These are phyloP conservation scores for Diddensiella caesifluorescens DNA, from an alignment of 805 yeast genomes.

Conservation along the genomic window DNA sequence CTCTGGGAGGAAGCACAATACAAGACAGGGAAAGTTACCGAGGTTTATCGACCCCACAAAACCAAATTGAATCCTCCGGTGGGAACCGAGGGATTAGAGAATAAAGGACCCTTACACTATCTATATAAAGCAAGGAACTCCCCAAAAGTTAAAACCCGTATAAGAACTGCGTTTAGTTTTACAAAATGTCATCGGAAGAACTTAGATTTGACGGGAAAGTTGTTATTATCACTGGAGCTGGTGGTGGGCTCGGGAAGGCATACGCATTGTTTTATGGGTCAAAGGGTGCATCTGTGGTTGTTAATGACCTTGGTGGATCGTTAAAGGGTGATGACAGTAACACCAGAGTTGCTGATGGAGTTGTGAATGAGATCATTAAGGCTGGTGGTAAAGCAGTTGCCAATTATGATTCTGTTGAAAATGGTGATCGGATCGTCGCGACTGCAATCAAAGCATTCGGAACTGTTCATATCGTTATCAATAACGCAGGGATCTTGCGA, in stretches of 20 bases:
- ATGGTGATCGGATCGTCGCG: slow-evolving; percentile 78
- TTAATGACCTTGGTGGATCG: slow-evolving; percentile 88
- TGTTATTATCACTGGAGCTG: slow-evolving; percentile 93
- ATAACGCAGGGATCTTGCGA: slow-evolving; percentile 92
- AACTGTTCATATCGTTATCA: slow-evolving; percentile 78
- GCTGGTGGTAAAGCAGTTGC: slow-evolving; percentile 87
- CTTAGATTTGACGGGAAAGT: slow-evolving; percentile 69
- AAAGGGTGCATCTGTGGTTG: slow-evolving; percentile 92
- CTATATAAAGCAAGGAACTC: too few species aligned
- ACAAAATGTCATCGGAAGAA: too few species aligned
- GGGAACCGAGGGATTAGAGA: too few species aligned
- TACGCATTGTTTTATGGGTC: slow-evolving; percentile 84
- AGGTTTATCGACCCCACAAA: too few species aligned
- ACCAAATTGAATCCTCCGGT: too few species aligned
- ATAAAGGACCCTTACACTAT: too few species aligned
- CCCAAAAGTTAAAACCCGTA: too few species aligned
- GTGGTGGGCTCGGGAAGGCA: slow-evolving; percentile 90
- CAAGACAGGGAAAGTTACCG: too few species aligned
- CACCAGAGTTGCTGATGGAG: slow-evolving; percentile 69
- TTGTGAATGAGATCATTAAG: slow-evolving; percentile 73
- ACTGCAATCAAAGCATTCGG: slow-evolving; percentile 86
- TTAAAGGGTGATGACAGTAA: slow-evolving; percentile 53
- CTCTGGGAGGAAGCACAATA: too few species aligned
- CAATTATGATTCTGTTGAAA: slow-evolving; percentile 83
- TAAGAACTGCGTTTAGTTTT: neutral